phyloP scores from a whole-genome alignment of 148 eudicot species.

The Hydrangea macrophylla region DNA sequence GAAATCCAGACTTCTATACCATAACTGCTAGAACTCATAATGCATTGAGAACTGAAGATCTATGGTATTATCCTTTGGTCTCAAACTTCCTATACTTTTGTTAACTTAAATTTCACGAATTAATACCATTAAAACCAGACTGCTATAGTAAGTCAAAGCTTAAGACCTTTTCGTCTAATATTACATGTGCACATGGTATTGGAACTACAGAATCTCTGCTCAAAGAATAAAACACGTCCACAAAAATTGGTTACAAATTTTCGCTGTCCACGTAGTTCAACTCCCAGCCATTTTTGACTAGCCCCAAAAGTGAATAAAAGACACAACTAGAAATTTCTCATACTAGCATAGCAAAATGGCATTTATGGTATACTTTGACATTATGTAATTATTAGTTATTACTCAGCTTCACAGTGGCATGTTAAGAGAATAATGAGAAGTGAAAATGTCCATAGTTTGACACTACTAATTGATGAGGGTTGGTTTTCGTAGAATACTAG shows the following conservation, averaged over 20 bases:
- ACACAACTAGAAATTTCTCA: too few species aligned
- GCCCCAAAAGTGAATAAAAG: background rate
- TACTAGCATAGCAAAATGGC: too few species aligned
- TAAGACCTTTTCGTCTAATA: background rate
- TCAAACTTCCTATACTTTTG: background rate
- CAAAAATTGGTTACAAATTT: background rate
- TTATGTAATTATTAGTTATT: too few species aligned
- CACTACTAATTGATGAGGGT: too few species aligned
- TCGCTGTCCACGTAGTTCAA: background rate
- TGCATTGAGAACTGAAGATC: too few species aligned
- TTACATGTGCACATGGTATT: too few species aligned
- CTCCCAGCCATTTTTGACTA: too few species aligned
- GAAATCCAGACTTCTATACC: too few species aligned
- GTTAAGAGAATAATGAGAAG: background rate
- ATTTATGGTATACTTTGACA: background rate
- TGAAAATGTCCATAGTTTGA: background rate
- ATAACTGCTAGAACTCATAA: too few species aligned
- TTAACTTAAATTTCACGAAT: background rate
- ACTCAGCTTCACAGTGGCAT: background rate
- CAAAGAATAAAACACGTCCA: background rate
- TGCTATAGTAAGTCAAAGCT: background rate
- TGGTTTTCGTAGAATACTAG: too few species aligned
- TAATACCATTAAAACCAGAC: background rate
- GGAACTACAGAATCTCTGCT: background rate
- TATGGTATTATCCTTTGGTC: too few species aligned